phyloP scores from a whole-genome alignment of 192 early-diverging fungal genomes.

The Chytriomyces sp. region DNA sequence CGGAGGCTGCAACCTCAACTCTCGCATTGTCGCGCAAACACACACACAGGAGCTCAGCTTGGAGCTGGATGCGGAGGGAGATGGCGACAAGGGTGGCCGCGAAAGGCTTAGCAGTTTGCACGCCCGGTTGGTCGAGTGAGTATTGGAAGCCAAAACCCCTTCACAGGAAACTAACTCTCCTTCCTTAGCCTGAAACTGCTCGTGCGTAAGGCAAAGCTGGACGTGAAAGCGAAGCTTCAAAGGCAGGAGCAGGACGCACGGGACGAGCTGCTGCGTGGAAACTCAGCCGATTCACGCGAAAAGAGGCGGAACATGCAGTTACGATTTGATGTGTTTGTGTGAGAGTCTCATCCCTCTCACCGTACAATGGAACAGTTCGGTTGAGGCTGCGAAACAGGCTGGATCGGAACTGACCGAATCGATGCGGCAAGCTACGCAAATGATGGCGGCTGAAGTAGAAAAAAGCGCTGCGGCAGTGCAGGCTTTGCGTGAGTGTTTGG shows the following conservation, averaged over 20 bases:
- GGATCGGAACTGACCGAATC: slow-evolving; percentile 19
- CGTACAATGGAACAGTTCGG: too few species aligned
- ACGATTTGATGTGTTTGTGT: too few species aligned
- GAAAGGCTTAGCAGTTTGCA: too few species aligned
- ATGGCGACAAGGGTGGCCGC: too few species aligned
- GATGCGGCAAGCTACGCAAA: slow-evolving; percentile 26
- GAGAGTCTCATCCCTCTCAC: too few species aligned
- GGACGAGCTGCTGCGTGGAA: background rate
- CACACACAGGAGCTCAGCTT: too few species aligned
- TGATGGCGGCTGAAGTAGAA: slow-evolving; percentile 29
- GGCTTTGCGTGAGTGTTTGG: slow-evolving; percentile 4
- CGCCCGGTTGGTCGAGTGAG: too few species aligned
- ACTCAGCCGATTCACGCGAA: background rate
- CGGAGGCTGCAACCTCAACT: too few species aligned
- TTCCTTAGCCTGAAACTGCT: background rate
- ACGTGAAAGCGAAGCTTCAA: background rate
- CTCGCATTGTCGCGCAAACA: too few species aligned
- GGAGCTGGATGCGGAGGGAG: too few species aligned
- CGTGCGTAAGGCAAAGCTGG: background rate
- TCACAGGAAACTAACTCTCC: too few species aligned
- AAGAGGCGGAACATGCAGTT: background rate
- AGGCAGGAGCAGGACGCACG: background rate
- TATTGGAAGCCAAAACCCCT: too few species aligned
- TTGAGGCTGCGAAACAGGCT: slow-evolving; percentile 15
- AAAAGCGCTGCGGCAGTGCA: slow-evolving; percentile 29